These are phyloP conservation scores for Sclerotinia minor DNA, from an alignment of 2,329 filamentous ascomycete species.

Conservation along the genomic window DNA sequence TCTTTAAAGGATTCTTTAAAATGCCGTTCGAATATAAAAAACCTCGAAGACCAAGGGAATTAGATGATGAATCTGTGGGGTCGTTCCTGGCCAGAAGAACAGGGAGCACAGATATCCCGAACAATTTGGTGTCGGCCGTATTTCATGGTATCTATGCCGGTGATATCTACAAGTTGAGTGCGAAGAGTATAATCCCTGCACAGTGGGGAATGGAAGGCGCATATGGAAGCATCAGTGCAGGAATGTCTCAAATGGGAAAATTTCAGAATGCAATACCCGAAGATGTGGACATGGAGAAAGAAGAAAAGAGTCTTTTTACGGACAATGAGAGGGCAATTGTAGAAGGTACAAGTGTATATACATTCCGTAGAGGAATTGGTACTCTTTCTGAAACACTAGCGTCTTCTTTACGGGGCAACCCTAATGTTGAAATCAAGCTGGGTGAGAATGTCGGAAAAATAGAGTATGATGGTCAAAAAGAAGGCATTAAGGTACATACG, in stretches of 20 bases:
- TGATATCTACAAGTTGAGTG: slow-evolving; percentile 78
- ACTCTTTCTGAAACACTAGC: slow-evolving; percentile 58
- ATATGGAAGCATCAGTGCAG: slow-evolving; percentile 30
- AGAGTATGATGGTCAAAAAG: slow-evolving; percentile 42
- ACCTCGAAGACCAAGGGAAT: slow-evolving; percentile 40
- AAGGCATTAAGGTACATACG: slow-evolving; percentile 47
- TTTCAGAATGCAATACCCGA: background rate
- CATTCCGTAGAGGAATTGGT: slow-evolving; percentile 61
- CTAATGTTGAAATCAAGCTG: slow-evolving; percentile 61
- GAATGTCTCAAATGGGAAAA: background rate
- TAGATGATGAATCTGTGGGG: slow-evolving; percentile 70
- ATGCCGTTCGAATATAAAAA: slow-evolving; percentile 39
- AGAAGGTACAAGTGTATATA: slow-evolving; percentile 43
- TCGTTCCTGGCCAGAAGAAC: slow-evolving; percentile 61
- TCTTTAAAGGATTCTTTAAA: slow-evolving; percentile 50
- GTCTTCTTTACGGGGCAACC: slow-evolving; percentile 49
- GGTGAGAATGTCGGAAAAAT: slow-evolving; percentile 52
- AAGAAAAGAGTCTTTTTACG: slow-evolving; percentile 4
- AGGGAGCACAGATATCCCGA: slow-evolving; percentile 53
- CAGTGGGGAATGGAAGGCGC: slow-evolving; percentile 34
- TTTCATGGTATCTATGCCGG: slow-evolving; percentile 92
- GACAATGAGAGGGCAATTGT: slow-evolving; percentile 25
- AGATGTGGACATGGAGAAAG: slow-evolving; percentile 14
- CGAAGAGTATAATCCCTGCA: slow-evolving; percentile 54
- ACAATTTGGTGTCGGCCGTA: slow-evolving; percentile 74